Evolutionary conservation across 305 asterid genomes (phyloP).

Genomic region (Fraxinus floribunda): DNA sequence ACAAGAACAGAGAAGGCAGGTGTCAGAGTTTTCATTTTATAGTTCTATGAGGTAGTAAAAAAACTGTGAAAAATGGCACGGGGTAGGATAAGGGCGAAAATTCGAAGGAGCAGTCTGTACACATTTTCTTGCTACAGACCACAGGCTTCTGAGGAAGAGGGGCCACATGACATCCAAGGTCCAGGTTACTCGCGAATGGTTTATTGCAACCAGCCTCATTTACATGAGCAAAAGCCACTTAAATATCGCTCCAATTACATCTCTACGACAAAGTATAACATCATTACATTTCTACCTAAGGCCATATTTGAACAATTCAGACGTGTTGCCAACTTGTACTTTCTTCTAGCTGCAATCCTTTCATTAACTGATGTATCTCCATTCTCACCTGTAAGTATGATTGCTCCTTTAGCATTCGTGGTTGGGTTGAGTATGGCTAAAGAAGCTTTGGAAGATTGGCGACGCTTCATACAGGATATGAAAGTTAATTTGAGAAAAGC

Average conservation of each 20-base stretch:
- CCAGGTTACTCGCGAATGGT: conserved; percentile 68
- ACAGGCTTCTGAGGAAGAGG: conserved; percentile 46
- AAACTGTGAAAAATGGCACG: conserved; percentile 44
- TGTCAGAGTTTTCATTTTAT: conserved; percentile 20
- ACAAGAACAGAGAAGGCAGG: conserved; percentile 31
- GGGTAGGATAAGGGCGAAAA: conserved; percentile 62
- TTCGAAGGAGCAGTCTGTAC: conserved; percentile 62
- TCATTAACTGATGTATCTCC: conserved; percentile 74
- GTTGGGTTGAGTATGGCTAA: conserved; percentile 85
- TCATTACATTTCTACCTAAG: conserved; percentile 69
- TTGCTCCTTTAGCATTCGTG: conserved; percentile 76
- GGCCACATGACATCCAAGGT: conserved; percentile 48
- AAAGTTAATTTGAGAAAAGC: conserved; percentile 63
- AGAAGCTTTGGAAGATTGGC: conserved; percentile 91
- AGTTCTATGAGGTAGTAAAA: conserved; percentile 19
- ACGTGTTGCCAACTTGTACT: conserved; percentile 86
- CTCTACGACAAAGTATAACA: conserved; percentile 81
- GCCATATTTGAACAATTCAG: conserved; percentile 84
- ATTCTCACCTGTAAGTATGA: conserved; percentile 64
- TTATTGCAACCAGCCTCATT: conserved; percentile 61
- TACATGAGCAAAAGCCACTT: conserved; percentile 54
- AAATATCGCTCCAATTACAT: conserved; percentile 67
- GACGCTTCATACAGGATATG: conserved; percentile 79
- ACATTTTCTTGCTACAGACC: conserved; percentile 61
- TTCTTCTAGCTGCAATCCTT: conserved; percentile 67